Evolutionary conservation across 2,329 filamentous ascomycete species (phyloP).

Genomic region (Calonectria hawksworthii): DNA sequence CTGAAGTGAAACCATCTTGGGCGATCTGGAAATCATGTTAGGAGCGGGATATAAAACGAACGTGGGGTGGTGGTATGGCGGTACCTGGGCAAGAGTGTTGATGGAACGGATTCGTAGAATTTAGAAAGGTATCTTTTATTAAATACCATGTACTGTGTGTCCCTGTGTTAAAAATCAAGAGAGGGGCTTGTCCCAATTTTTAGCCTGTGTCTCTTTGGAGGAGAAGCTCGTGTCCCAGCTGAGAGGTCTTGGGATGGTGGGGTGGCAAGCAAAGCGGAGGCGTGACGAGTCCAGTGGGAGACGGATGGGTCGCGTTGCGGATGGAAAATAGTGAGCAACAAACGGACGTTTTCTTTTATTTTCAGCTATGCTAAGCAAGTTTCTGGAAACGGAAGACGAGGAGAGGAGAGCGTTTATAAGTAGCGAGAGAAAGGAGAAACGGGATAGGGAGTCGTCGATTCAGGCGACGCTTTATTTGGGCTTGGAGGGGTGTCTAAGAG

Average conservation of each 20-base stretch:
- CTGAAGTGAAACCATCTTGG: slow-evolving; percentile 57
- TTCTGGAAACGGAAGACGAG: slow-evolving; percentile 33
- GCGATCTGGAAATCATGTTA: slow-evolving; percentile 32
- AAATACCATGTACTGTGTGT: neutral
- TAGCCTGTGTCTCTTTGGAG: slow-evolving; percentile 16
- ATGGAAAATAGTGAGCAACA: slow-evolving; percentile 34
- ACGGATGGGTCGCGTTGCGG: slow-evolving; percentile 31
- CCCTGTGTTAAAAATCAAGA: slow-evolving; percentile 4
- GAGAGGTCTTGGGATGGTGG: slow-evolving; percentile 28
- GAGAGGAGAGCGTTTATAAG: slow-evolving; percentile 24
- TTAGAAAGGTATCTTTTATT: neutral
- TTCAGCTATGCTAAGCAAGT: slow-evolving; percentile 45
- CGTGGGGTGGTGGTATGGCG: slow-evolving; percentile 17
- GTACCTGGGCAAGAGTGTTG: slow-evolving; percentile 30
- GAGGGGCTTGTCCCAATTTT: neutral
- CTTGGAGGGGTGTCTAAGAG: slow-evolving; percentile 46
- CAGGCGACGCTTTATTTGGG: slow-evolving; percentile 42
- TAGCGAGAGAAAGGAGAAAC: slow-evolving; percentile 10
- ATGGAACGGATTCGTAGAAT: neutral
- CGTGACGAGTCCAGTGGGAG: slow-evolving; percentile 35
- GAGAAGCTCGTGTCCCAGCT: slow-evolving; percentile 17
- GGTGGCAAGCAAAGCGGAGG: slow-evolving; percentile 38
- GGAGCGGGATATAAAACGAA: slow-evolving; percentile 12
- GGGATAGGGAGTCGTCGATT: slow-evolving; percentile 22
- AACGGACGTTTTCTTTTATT: slow-evolving; percentile 41